These are phyloP conservation scores for Mangifera indica DNA, from an alignment of 345 rosid genomes.

Conservation along the genomic window DNA sequence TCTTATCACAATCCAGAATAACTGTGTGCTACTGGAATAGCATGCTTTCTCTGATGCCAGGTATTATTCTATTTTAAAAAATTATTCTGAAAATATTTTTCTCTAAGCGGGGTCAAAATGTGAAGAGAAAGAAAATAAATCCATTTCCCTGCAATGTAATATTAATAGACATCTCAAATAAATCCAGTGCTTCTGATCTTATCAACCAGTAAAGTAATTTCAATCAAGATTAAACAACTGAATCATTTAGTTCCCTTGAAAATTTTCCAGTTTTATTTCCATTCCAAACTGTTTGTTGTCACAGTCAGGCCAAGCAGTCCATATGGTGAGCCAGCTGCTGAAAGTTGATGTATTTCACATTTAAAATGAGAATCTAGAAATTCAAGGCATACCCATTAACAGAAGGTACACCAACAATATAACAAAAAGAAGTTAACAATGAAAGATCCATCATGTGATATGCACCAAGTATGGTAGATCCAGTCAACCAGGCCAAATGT, in stretches of 20 bases:
- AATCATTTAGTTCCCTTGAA: too few relatives aligned
- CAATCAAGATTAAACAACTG: too few relatives aligned
- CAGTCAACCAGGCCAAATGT: background rate
- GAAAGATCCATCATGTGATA: background rate
- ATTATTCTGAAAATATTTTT: too few relatives aligned
- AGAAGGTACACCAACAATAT: background rate
- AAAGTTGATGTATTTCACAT: too few relatives aligned
- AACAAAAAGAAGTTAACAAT: background rate
- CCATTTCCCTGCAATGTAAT: too few relatives aligned
- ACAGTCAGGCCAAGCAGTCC: background rate
- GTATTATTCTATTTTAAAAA: too few relatives aligned
- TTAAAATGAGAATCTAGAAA: too few relatives aligned
- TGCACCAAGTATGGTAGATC: background rate
- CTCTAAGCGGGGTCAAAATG: too few relatives aligned
- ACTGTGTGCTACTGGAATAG: too few relatives aligned
- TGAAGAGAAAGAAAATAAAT: background rate
- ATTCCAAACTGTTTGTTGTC: background rate
- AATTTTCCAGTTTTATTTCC: background rate
- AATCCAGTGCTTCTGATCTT: background rate
- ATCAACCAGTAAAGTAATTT: background rate
- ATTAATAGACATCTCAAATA: background rate
- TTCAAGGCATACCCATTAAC: background rate
- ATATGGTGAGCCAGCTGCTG: too few relatives aligned
- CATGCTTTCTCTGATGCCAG: too few relatives aligned
- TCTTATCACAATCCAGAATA: too few relatives aligned